phyloP scores from a whole-genome alignment of 1,139 yeast species.

The Candida pseudocylindracea region DNA sequence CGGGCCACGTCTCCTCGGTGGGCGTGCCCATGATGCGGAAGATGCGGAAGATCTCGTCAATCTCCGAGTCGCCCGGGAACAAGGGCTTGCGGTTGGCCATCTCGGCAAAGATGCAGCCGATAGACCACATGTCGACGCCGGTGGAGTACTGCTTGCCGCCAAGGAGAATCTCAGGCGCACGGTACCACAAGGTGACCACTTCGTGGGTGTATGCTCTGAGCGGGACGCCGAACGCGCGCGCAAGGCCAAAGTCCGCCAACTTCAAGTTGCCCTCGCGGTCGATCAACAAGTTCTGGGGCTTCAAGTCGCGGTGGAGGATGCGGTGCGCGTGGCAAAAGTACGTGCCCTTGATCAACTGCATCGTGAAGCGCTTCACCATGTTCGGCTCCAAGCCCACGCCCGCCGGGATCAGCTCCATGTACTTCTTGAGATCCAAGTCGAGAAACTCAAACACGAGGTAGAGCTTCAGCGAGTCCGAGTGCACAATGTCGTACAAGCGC shows the following conservation, averaged over 20 bases:
- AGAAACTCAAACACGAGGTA: conserved; percentile 85
- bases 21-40: conserved; percentile 57
- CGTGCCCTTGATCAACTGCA: conserved; percentile 80
- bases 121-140: conserved; percentile 98
- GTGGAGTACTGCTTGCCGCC: conserved; percentile 97
- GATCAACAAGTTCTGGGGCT: conserved; percentile 84
- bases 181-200: conserved; percentile 94
- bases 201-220: conserved; percentile 94
- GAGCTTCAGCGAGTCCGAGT: conserved; percentile 86
- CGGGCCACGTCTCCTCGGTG: conserved; percentile 89
- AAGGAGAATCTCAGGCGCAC: conserved; percentile 87
- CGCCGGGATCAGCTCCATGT: conserved; percentile 90
- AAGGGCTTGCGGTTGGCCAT: conserved; percentile 93
- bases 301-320: conserved; percentile 85
- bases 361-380: conserved; percentile 84
- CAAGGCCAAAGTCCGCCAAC: conserved; percentile 93
- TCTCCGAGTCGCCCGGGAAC: conserved; percentile 95
- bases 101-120: conserved; percentile 96
- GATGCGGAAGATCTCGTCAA: conserved; percentile 78
- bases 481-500: conserved; percentile 79
- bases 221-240: conserved; percentile 95
- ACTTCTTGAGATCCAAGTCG: conserved; percentile 84
- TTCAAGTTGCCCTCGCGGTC: conserved; percentile 78
- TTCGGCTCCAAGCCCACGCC: conserved; percentile 79
- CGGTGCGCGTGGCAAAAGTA: conserved; percentile 92